Evolutionary conservation across 441 rosid genomes (phyloP).

Genomic region (Aleurites moluccanus): DNA sequence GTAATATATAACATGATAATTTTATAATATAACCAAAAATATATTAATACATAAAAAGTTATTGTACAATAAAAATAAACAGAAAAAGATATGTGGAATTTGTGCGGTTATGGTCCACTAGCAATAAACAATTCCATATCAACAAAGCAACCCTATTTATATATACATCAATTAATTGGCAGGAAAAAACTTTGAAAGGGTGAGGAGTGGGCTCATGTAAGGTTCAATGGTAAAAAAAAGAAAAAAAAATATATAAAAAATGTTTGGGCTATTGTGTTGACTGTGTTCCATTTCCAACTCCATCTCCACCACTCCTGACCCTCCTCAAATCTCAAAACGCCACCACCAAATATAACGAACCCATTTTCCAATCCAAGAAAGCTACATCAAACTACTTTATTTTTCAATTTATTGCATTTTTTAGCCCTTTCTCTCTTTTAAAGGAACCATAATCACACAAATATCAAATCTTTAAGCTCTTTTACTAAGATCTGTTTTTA

Average conservation of each 20-base stretch:
- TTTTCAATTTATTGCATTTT: neutral
- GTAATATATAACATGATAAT: no score
- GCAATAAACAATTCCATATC: no score
- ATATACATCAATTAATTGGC: no score
- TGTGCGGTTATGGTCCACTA: no score
- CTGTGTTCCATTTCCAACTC: slow-evolving; percentile 26
- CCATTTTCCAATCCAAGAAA: neutral
- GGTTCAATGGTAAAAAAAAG: slow-evolving; percentile 61
- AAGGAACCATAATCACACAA: neutral
- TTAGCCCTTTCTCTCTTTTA: neutral
- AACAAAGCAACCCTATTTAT: no score
- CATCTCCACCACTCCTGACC: no score
- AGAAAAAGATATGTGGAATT: no score
- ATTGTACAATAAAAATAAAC: no score
- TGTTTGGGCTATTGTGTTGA: slow-evolving; percentile 35
- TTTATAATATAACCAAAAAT: no score
- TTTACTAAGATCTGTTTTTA: neutral
- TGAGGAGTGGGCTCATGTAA: slow-evolving; percentile 22
- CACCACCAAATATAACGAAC: slow-evolving; percentile 11
- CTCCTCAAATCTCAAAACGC: slow-evolving; percentile 13
- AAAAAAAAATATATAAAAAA: neutral
- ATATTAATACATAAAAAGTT: no score
- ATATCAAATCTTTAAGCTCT: neutral
- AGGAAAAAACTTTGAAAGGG: slow-evolving; percentile 20
- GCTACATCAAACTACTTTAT: slow-evolving; percentile 6